These are phyloP conservation scores for Rhodotorula kratochvilovae DNA, from an alignment of 768 basidiomycete species.

Conservation along the genomic window DNA sequence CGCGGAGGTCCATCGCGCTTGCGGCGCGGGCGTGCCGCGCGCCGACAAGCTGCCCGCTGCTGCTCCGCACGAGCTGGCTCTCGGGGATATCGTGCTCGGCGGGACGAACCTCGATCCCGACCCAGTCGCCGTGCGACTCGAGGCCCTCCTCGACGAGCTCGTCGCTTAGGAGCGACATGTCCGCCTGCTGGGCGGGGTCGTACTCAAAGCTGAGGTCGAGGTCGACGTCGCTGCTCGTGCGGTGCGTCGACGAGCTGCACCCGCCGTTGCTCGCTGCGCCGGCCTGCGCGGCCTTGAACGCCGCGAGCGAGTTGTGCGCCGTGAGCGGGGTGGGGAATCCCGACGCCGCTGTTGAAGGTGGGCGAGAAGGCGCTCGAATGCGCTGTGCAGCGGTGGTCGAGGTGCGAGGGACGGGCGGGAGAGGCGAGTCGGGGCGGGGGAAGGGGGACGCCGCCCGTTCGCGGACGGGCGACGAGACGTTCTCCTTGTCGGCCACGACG, in stretches of 20 bases:
- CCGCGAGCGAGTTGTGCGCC: slow-evolving; percentile 24
- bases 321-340: slow-evolving; percentile 7
- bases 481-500: not conserved
- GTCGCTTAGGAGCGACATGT: not conserved
- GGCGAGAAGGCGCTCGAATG: not conserved
- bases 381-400: not conserved
- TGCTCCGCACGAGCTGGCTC: slow-evolving; percentile 19
- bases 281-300: slow-evolving; percentile 18
- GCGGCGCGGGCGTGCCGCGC: slow-evolving; percentile 9
- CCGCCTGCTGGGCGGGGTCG: not conserved
- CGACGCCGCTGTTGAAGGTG: not conserved
- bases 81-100: slow-evolving; percentile 22
- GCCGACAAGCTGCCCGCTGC: slow-evolving; percentile 22
- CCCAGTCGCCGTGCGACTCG: slow-evolving; percentile 1
- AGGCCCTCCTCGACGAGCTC: not conserved
- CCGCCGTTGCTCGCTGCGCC: not conserved
- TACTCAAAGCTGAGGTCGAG: slow-evolving; percentile 1
- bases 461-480: not conserved
- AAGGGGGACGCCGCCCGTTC: not conserved
- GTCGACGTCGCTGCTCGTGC: slow-evolving; percentile 37
- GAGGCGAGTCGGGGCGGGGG: slow-evolving; percentile 21
- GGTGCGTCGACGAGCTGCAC: slow-evolving; percentile 20
- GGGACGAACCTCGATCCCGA: slow-evolving; percentile 26
- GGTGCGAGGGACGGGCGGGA: slow-evolving; percentile 9
- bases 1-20: slow-evolving; percentile 33